Evolutionary conservation across 768 basidiomycete genomes (phyloP).

Genomic region (Kwoniella pini): DNA sequence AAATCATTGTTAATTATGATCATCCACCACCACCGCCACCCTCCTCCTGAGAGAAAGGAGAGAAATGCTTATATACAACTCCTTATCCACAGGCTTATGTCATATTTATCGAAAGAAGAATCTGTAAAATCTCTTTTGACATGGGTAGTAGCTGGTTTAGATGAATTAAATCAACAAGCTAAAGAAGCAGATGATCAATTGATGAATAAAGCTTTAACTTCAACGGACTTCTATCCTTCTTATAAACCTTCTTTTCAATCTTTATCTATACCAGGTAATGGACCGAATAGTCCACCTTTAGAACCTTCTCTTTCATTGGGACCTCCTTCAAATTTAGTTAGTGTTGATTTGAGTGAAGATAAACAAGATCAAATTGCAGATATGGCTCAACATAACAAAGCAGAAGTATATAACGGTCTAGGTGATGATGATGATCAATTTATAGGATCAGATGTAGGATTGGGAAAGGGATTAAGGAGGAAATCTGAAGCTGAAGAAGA

Average conservation of each 20-base stretch:
- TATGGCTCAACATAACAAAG: not conserved
- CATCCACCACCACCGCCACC: too few relatives aligned
- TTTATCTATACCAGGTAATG: slow-evolving; percentile 23
- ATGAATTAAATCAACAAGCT: slow-evolving; percentile 48
- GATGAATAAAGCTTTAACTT: slow-evolving; percentile 19
- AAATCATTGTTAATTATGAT: too few relatives aligned
- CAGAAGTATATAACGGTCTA: not conserved
- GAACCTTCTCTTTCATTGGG: slow-evolving; percentile 25
- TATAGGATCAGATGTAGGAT: slow-evolving; percentile 14
- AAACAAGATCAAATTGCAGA: slow-evolving; percentile 5
- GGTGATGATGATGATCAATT: slow-evolving; percentile 2
- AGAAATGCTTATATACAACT: slow-evolving; percentile 61
- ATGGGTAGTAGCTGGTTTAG: slow-evolving; percentile 52
- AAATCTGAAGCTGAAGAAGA: slow-evolving; percentile 28
- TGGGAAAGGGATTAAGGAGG: slow-evolving; percentile 28
- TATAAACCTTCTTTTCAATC: slow-evolving; percentile 14
- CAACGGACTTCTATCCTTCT: slow-evolving; percentile 26
- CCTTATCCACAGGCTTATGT: slow-evolving; percentile 34
- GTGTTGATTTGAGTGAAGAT: slow-evolving; percentile 7
- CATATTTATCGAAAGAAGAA: slow-evolving; percentile 42
- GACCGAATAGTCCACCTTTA: slow-evolving; percentile 32
- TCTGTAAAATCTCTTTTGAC: slow-evolving; percentile 42
- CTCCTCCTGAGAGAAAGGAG: not conserved
- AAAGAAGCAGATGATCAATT: slow-evolving; percentile 30
- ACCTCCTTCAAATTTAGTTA: not conserved